phyloP scores from a whole-genome alignment of 352 stramenopile species.

The Phytophthora sp. region DNA sequence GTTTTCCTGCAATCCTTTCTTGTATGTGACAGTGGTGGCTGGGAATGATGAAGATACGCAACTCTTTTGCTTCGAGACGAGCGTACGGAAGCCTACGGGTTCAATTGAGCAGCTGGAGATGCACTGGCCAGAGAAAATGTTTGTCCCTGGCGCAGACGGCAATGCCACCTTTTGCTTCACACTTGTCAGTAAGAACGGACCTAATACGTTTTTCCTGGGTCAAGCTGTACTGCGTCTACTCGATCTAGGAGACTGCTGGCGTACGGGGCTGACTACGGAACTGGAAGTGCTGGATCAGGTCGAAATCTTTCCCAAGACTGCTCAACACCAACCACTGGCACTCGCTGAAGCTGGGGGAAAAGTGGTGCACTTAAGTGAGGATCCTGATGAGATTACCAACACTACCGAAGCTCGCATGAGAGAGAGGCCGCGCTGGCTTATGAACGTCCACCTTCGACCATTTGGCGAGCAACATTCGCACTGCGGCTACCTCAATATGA shows the following conservation, averaged over 20 bases:
- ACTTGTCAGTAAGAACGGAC: conserved; percentile 75
- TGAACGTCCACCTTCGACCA: conserved; percentile 53
- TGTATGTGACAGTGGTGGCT: conserved; percentile 75
- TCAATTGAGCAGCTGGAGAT: conserved; percentile 40
- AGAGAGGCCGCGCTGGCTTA: conserved; percentile 26
- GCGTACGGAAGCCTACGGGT: conserved; percentile 40
- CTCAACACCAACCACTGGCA: conserved; percentile 55
- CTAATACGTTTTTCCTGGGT: conserved; percentile 79
- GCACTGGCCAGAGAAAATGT: conserved; percentile 63
- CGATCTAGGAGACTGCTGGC: conserved; percentile 54
- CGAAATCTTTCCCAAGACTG: conserved; percentile 66
- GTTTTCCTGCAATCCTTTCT: conserved; percentile 76
- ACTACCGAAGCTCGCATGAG: conserved; percentile 9
- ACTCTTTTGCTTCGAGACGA: conserved; percentile 77
- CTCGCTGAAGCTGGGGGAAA: conserved; percentile 41
- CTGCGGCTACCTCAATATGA: conserved; percentile 75
- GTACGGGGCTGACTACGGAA: conserved; percentile 44
- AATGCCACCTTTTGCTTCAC: conserved; percentile 78
- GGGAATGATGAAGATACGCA: conserved; percentile 69
- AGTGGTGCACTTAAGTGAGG: conserved; percentile 13
- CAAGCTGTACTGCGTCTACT: conserved; percentile 59
- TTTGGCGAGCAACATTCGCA: conserved; percentile 57
- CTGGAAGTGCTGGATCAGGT: conserved; percentile 50
- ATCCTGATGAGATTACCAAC: conserved; percentile 6
- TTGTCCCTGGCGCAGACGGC: conserved; percentile 69